phyloP scores from a whole-genome alignment of 2,329 filamentous ascomycete species.

The Penicillium rolfsii region DNA sequence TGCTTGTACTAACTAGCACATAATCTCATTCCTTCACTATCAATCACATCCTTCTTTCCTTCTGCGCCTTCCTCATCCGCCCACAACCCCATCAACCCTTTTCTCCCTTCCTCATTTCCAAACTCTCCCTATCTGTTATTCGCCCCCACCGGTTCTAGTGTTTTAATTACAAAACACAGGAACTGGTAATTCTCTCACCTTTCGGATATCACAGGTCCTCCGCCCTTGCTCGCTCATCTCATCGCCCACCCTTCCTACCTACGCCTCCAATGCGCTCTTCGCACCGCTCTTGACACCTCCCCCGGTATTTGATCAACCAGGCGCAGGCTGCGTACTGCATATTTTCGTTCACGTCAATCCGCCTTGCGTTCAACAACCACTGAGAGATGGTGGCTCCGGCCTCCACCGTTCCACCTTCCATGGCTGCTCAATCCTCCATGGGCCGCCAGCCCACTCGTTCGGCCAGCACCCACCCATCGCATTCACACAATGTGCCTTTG shows the following conservation, averaged over 20 bases:
- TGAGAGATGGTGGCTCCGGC: constrained; percentile 52
- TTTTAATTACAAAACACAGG: constrained; percentile 1
- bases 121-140: neutral
- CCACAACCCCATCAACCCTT: constrained; percentile 5
- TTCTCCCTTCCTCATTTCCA: constrained; percentile 17
- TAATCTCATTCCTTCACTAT: constrained; percentile 18
- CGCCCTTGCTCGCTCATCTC: constrained; percentile 20
- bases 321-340: constrained; percentile 24
- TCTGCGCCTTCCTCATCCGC: constrained; percentile 20
- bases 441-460: constrained; percentile 44
- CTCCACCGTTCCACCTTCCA: constrained; percentile 44
- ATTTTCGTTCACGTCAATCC: constrained; percentile 16
- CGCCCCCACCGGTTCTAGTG: constrained; percentile 12
- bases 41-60: constrained; percentile 19
- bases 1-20: constrained; percentile 4
- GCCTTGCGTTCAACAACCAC: constrained; percentile 18
- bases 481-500: constrained; percentile 59
- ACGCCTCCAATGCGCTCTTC: constrained; percentile 41
- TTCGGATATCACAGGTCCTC: constrained; percentile 7
- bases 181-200: constrained; percentile 4
- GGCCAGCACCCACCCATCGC: constrained; percentile 48
- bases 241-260: constrained; percentile 10
- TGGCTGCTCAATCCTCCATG: constrained; percentile 38
- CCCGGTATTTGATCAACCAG: constrained; percentile 36
- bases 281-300: constrained; percentile 34